Conservation (phyloP, 257 asterid species). For the Primulina huaijiensis region DNA sequence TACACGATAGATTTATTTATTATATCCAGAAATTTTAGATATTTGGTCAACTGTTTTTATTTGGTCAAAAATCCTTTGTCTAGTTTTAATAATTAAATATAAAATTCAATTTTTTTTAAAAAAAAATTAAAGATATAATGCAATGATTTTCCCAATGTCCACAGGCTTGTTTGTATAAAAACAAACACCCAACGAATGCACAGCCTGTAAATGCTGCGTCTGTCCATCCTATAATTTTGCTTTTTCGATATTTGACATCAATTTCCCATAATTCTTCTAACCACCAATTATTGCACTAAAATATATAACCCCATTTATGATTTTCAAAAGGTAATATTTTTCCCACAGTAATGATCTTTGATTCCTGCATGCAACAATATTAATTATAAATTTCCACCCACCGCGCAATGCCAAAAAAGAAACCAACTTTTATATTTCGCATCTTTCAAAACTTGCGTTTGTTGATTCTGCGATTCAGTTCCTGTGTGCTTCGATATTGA, state of each 20-base stretch:
- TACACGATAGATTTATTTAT: too few species aligned
- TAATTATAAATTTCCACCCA: constrained; percentile 5
- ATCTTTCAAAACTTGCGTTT: neutral
- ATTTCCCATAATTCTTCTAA: constrained; percentile 26
- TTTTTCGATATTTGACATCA: constrained; percentile 11
- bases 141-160: constrained; percentile 25
- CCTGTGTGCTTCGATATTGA: constrained; percentile 10
- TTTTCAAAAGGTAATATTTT: constrained; percentile 12
- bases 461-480: constrained; percentile 3
- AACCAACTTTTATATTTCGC: constrained; percentile 3
- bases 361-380: constrained; percentile 7
- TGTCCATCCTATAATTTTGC: constrained; percentile 18
- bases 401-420: constrained; percentile 25
- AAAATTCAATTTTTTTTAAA: neutral
- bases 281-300: constrained; percentile 28
- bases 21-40: neutral
- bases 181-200: constrained; percentile 34
- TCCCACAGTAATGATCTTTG: constrained; percentile 13
- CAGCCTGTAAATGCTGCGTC: constrained; percentile 33
- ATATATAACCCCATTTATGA: constrained; percentile 18
- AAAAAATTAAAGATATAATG: constrained; percentile 25
- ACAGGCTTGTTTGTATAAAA: constrained; percentile 23
- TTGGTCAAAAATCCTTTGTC: neutral
- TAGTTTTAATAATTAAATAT: too few species aligned
- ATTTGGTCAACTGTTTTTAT: neutral